These are phyloP conservation scores for Dactylonectria estremocensis DNA, from an alignment of 2,329 filamentous ascomycete genomes.

Conservation along the genomic window DNA sequence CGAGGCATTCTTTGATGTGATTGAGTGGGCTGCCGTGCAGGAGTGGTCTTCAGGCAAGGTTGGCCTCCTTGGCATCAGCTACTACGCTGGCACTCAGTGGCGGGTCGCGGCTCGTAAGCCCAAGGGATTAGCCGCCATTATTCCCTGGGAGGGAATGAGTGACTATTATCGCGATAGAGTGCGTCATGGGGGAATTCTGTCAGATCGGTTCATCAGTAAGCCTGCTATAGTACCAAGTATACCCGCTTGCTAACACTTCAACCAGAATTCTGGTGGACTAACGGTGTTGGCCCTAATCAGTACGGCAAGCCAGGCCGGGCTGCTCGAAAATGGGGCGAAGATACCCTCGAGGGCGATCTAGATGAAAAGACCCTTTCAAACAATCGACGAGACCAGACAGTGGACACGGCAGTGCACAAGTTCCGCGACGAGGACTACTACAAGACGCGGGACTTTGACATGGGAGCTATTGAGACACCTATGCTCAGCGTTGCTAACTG, in stretches of 20 bases:
- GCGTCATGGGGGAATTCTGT: constrained; percentile 74
- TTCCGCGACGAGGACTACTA: constrained; percentile 77
- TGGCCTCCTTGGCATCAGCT: constrained; percentile 63
- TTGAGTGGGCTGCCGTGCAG: constrained; percentile 63
- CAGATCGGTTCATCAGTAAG: constrained; percentile 67
- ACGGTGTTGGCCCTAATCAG: constrained; percentile 66
- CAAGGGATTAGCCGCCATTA: constrained; percentile 62
- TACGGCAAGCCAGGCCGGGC: constrained; percentile 63
- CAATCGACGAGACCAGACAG: constrained; percentile 65
- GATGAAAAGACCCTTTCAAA: constrained; percentile 64
- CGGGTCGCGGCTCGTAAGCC: constrained; percentile 63
- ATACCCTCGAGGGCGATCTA: constrained; percentile 73
- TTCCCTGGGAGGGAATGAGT: constrained; percentile 68
- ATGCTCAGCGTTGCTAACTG: constrained; percentile 78
- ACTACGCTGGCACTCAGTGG: constrained; percentile 64
- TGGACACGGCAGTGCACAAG: constrained; percentile 63
- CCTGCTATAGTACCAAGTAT: background rate
- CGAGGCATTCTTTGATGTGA: constrained; percentile 64
- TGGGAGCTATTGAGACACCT: constrained; percentile 77
- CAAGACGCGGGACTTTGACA: constrained; percentile 74
- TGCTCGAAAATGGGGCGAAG: constrained; percentile 39
- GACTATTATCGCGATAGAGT: constrained; percentile 71
- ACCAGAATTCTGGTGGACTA: constrained; percentile 44
- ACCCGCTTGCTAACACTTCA: background rate
- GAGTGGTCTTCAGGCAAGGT: constrained; percentile 64